Percentiles rank a stretch among this genome's conserved stretches.
phyloP scores from a whole-genome alignment of 768 basidiomycete genomes.

The Hygrophoropsis aurantiaca region DNA sequence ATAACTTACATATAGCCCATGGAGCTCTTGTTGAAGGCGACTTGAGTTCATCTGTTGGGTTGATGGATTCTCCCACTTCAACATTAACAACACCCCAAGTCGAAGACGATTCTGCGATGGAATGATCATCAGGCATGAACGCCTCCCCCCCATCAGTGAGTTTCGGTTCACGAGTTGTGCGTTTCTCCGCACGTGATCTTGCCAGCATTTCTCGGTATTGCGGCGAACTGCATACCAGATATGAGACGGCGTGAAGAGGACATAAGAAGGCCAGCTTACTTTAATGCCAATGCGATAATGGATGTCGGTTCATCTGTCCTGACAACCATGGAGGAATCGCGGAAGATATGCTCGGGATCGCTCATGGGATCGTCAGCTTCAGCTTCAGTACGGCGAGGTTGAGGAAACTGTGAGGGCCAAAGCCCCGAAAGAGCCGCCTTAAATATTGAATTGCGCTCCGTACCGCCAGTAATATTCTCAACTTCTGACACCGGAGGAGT shows the following conservation, averaged over 20 bases:
- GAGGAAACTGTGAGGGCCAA: conserved; percentile 63
- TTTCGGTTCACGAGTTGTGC: conserved; percentile 55
- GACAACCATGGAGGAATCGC: conserved; percentile 92
- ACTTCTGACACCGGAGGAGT: conserved; percentile 54
- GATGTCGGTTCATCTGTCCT: conserved; percentile 97
- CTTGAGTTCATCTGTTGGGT: conserved; percentile 75
- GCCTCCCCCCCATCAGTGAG: conserved; percentile 70
- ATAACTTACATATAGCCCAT: conserved; percentile 72
- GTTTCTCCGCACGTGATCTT: conserved; percentile 76
- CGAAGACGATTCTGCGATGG: conserved; percentile 78
- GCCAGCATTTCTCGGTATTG: conserved; percentile 80
- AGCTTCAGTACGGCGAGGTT: conserved; percentile 52
- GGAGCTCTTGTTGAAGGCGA: conserved; percentile 77
- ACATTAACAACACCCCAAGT: conserved; percentile 93
- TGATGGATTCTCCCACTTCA: conserved; percentile 60
- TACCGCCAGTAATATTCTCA: conserved; percentile 49
- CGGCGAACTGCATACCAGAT: conserved; percentile 53
- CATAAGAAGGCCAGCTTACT: conserved; percentile 47
- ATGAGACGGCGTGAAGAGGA: conserved; percentile 8
- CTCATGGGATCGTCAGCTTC: conserved; percentile 67
- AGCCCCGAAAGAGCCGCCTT: conserved; percentile 77
- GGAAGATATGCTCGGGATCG: conserved; percentile 90
- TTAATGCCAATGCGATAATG: conserved; percentile 92
- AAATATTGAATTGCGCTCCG: conserved; percentile 73
- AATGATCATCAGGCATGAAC: conserved; percentile 92